Evolutionary conservation across 2,329 filamentous ascomycete species (phyloP).

Genomic region (Cercospora sojina): DNA sequence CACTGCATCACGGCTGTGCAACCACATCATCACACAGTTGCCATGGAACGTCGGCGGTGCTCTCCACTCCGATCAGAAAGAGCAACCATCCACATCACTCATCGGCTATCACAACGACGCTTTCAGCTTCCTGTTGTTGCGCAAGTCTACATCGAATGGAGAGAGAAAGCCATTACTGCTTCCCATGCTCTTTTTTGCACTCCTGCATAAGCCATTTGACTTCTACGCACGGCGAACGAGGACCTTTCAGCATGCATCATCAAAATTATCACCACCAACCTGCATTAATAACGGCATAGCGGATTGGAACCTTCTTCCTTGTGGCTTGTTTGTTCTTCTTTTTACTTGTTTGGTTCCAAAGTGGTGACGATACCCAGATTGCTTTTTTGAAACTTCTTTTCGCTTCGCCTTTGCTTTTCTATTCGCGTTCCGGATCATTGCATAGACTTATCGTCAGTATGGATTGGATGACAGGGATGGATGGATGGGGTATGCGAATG

Average conservation of each 20-base stretch:
- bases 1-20: neutral
- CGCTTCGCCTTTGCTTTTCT: neutral
- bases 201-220: neutral
- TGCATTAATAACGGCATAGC: conserved; percentile 26
- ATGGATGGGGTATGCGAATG: neutral
- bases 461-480: neutral
- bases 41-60: neutral
- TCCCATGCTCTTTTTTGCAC: neutral
- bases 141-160: neutral
- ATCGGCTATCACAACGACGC: neutral
- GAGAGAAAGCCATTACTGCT: no score
- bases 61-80: neutral
- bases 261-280: neutral
- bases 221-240: neutral
- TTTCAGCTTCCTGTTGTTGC: neutral
- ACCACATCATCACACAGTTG: conserved; percentile 1
- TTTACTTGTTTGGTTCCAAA: conserved; percentile 2
- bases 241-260: neutral
- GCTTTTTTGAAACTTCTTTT: conserved; percentile 14
- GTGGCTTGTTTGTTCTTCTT: neutral
- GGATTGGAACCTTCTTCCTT: conserved; percentile 9
- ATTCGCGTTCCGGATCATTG: neutral
- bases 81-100: neutral
- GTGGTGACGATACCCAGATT: conserved; percentile 28
- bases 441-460: conserved; percentile 2